Evolutionary conservation across 177 flowering plant species (phyloP), one percentile per base, ranked within the genome.

Genomic region (Tripterygium wilfordii): DNA sequence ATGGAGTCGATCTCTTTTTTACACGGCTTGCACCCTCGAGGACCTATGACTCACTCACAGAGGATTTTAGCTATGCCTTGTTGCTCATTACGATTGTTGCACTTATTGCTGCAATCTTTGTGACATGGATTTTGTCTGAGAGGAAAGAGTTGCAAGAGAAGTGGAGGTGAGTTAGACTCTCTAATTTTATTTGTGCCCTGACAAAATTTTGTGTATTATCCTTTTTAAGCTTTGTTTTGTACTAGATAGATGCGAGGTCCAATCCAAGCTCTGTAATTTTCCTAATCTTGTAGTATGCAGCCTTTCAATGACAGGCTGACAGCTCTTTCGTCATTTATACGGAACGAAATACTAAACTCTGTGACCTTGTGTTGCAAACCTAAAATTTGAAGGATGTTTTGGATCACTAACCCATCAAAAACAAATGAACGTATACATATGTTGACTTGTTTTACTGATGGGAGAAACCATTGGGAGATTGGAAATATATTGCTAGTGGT

Each of bases 21-120:
- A 83, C 97, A 22, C 82, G 80, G 37, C 73, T 92, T 38, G 95
- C 99, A 53, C 96, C 99, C 14, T 92, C 97, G 10, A 73, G 70
- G 68, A 92, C 96, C 12, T 92, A 89, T 31, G 97, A 92, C 52
- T 89, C 97, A 5, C 88, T 92, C 46, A 92, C 97, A 0, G 96
- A 89, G 25, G 99, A 92, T 63, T 92, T 92, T 64, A 89, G 82
- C 64, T 92, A 92, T 44, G 97, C 99, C 7, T 65, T 92, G 48
- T 86, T 92, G 36, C 89, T 92, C 21, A 42, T 92, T 33, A 92
- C 99, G 4, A 92, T 89, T 14, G 75, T 80, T 50, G 96, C 75
- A 7, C 85, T 92, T 5, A 48, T 89, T 27, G 86, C 70, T 0
- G 96, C 99, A 19, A 89, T 92, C 56, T 71, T 89, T 63, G 86